phyloP scores from a whole-genome alignment of 139 green algal species.

The Limnomonas spitsbergensis region DNA sequence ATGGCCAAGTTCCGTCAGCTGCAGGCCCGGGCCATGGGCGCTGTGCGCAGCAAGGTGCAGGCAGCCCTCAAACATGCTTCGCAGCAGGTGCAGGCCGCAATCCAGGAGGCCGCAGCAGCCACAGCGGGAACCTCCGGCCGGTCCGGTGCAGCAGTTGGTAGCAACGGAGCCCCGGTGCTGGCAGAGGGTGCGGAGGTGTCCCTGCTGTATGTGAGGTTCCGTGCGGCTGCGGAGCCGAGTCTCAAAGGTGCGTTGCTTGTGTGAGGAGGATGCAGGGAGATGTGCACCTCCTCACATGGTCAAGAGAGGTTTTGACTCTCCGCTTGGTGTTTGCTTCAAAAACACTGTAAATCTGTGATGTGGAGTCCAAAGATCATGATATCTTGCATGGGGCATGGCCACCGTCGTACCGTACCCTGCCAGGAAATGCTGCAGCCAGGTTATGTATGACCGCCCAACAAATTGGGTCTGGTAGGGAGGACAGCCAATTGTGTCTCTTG shows the following conservation, averaged over 20 bases:
- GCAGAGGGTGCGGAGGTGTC: slow-evolving; percentile 76
- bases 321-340: no score
- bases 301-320: no score
- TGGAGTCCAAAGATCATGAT: no score
- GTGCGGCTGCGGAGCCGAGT: slow-evolving; percentile 78
- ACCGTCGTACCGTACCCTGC: no score
- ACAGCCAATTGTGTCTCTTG: no score
- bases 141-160: not conserved
- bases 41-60: slow-evolving; percentile 71
- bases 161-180: slow-evolving; percentile 30
- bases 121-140: not conserved
- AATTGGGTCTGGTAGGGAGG: no score
- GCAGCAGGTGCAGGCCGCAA: slow-evolving; percentile 35
- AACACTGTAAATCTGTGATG: no score
- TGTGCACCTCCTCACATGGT: not conserved
- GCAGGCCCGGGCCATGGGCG: slow-evolving; percentile 64
- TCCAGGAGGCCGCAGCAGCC: slow-evolving; percentile 13
- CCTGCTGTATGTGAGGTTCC: slow-evolving; percentile 91
- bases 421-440: no score
- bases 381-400: no score
- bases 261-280: not conserved
- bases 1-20: slow-evolving; percentile 84
- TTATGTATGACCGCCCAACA: no score
- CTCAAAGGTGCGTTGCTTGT: slow-evolving; percentile 50
- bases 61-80: slow-evolving; percentile 55